Evolutionary conservation across 768 basidiomycete genomes (phyloP).

Genomic region (Lactarius sanguifluus): DNA sequence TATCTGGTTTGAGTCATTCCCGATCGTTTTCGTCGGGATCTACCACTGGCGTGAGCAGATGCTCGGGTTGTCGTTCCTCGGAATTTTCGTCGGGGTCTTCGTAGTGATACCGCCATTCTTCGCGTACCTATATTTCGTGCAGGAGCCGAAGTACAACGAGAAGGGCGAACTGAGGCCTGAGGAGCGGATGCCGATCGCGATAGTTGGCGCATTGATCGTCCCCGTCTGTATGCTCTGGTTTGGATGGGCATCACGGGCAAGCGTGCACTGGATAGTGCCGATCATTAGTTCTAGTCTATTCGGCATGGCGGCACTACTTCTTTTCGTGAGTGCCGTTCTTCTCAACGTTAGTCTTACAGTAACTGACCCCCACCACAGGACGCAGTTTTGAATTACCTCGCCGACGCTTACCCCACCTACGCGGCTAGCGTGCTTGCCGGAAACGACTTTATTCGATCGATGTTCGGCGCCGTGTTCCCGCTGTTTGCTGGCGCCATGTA

Average conservation of each 20-base stretch:
- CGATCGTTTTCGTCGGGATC: too few species aligned
- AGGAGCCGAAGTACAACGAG: conserved; percentile 24
- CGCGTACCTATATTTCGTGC: conserved; percentile 25
- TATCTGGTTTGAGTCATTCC: conserved; percentile 36
- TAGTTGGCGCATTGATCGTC: too few species aligned
- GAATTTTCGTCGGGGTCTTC: too few species aligned
- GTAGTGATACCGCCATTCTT: conserved; percentile 22
- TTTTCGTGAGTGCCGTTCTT: conserved; percentile 32
- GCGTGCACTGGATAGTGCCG: conserved; percentile 40
- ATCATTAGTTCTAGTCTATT: conserved; percentile 38
- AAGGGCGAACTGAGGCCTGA: too few species aligned
- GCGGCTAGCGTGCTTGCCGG: conserved; percentile 39
- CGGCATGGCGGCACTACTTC: conserved; percentile 37
- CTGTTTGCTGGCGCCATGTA: conserved; percentile 33
- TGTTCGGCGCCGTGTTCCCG: conserved; percentile 27
- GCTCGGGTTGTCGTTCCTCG: too few species aligned
- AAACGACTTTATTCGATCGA: conserved; percentile 38
- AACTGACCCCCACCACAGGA: neutral
- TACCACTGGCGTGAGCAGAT: too few species aligned
- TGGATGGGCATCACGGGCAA: conserved; percentile 36
- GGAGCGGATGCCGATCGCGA: too few species aligned
- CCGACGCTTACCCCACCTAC: conserved; percentile 37
- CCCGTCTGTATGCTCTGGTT: conserved; percentile 38
- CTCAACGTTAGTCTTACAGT: conserved; percentile 22
- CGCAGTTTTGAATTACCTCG: conserved; percentile 36